Conservation (phyloP, 352 stramenopile species). For the Phytopythium sindhum region DNA sequence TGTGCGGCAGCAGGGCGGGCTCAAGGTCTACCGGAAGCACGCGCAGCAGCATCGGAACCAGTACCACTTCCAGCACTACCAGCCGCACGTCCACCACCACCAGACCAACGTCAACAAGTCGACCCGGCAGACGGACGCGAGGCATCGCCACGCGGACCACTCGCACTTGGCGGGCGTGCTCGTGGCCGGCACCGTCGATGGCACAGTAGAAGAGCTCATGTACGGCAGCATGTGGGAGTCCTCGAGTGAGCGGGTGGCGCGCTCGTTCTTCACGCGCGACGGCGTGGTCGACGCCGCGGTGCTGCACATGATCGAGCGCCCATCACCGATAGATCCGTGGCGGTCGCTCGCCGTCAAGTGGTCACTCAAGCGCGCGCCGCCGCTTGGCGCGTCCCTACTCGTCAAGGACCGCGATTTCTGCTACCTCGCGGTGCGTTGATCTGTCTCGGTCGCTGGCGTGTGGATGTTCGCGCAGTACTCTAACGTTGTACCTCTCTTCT, state of each 20-base stretch:
- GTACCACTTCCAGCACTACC: slow-evolving; percentile 7
- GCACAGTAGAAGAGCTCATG: slow-evolving; percentile 38
- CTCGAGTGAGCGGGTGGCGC: slow-evolving; percentile 20
- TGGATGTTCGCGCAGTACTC: neutral
- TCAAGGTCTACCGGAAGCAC: slow-evolving; percentile 46
- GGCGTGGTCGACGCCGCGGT: slow-evolving; percentile 38
- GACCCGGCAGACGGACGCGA: neutral
- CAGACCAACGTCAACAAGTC: slow-evolving; percentile 3
- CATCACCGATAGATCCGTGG: slow-evolving; percentile 29
- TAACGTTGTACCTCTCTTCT: neutral
- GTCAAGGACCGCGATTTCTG: slow-evolving; percentile 52
- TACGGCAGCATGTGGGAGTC: slow-evolving; percentile 45
- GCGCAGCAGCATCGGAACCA: slow-evolving; percentile 11
- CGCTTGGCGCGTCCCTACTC: slow-evolving; percentile 20
- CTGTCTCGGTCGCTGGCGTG: neutral
- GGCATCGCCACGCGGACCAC: slow-evolving; percentile 9
- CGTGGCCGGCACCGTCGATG: slow-evolving; percentile 34
- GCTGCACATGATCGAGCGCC: slow-evolving; percentile 33
- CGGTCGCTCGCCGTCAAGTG: slow-evolving; percentile 46
- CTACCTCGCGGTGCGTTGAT: slow-evolving; percentile 30
- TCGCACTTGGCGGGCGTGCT: slow-evolving; percentile 28
- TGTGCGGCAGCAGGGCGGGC: slow-evolving; percentile 38
- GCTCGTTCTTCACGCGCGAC: slow-evolving; percentile 35
- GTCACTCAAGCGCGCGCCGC: slow-evolving; percentile 33
- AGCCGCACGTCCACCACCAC: slow-evolving; percentile 1